A percentile compares a stretch with the other conserved stretches of the same genome.
Evolutionary conservation across 78 protist genomes (phyloP).

Genomic region (Dictyostelium brefeldianum): DNA sequence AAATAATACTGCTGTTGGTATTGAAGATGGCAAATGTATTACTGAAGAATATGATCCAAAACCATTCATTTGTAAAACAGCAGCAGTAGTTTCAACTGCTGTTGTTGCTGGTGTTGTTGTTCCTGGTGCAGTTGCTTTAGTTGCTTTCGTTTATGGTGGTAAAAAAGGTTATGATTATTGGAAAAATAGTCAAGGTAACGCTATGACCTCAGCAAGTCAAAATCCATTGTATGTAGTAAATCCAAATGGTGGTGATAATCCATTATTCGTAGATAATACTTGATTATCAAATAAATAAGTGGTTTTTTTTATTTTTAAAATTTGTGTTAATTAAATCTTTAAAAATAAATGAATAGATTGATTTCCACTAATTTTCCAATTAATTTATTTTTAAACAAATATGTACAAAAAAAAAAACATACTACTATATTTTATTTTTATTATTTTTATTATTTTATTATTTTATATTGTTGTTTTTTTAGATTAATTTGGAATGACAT

Average conservation of each 20-base stretch:
- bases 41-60: constrained; percentile 14
- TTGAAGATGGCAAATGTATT: constrained; percentile 1
- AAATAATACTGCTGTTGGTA: not conserved
- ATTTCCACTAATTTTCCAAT: too few species aligned
- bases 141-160: constrained; percentile 22
- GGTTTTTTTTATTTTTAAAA: too few species aligned
- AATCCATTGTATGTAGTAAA: constrained; percentile 57
- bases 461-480: too few species aligned
- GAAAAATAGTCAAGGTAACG: constrained; percentile 5
- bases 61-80: constrained; percentile 37
- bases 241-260: constrained; percentile 38
- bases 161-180: constrained; percentile 21
- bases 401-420: too few species aligned
- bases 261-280: too few species aligned
- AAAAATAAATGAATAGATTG: too few species aligned
- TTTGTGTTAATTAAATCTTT: too few species aligned
- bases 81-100: constrained; percentile 5
- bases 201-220: constrained; percentile 27
- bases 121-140: constrained; percentile 45
- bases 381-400: too few species aligned
- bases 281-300: too few species aligned
- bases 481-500: too few species aligned
- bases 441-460: too few species aligned
- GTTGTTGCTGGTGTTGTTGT: constrained; percentile 38
- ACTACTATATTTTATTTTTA: too few species aligned